These are phyloP conservation scores for Choanephora cucurbitarum DNA, from an alignment of 371 early-diverging fungal genomes.

Conservation along the genomic window DNA sequence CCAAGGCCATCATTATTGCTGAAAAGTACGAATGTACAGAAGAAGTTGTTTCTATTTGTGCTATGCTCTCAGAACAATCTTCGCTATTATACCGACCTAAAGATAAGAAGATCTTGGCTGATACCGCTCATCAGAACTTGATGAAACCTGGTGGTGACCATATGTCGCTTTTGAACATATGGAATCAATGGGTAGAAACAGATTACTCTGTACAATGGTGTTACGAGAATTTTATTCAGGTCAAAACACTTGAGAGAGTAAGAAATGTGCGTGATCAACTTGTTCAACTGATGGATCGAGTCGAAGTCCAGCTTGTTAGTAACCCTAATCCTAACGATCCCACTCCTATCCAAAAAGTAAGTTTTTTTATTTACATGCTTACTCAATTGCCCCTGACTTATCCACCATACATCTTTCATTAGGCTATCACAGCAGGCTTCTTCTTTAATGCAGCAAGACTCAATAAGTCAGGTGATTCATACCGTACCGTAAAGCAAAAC, in stretches of 20 bases:
- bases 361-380: not conserved
- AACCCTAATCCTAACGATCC: constrained; percentile 79
- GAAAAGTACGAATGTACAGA: constrained; percentile 93
- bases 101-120: constrained; percentile 91
- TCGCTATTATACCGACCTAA: constrained; percentile 93
- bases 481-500: constrained; percentile 88
- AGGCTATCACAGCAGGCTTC: constrained; percentile 92
- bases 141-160: constrained; percentile 91
- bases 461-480: constrained; percentile 84
- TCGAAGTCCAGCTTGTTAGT: constrained; percentile 82
- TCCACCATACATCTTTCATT: too few species aligned
- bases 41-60: constrained; percentile 84
- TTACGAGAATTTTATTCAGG: constrained; percentile 94
- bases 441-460: constrained; percentile 92
- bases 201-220: constrained; percentile 95
- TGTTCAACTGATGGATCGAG: constrained; percentile 88
- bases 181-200: constrained; percentile 95
- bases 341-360: constrained; percentile 75
- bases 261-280: constrained; percentile 95
- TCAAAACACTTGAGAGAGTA: constrained; percentile 88
- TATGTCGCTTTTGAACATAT: constrained; percentile 87
- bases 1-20: constrained; percentile 90
- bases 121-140: constrained; percentile 89
- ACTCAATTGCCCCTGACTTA: not conserved
- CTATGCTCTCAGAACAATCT: constrained; percentile 93